These are phyloP conservation scores for Fusarium tanahbumbuense DNA, from an alignment of 2,329 filamentous ascomycete genomes.

Conservation along the genomic window DNA sequence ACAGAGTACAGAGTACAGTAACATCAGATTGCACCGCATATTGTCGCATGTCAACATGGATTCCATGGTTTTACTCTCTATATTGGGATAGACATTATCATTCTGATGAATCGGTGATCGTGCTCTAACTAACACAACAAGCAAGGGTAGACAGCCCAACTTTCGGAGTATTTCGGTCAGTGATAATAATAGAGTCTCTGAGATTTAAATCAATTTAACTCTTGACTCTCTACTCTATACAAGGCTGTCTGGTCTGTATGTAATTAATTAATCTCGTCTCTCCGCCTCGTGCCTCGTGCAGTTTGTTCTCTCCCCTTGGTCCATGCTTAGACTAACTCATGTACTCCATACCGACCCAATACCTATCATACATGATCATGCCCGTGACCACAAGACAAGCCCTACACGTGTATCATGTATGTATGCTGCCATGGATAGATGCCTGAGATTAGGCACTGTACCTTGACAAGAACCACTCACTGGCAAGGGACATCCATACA, in stretches of 20 bases:
- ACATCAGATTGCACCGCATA: conserved; percentile 3
- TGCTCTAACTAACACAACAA: neutral
- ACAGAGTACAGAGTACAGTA: neutral
- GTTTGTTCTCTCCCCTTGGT: conserved; percentile 16
- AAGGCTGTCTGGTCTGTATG: conserved; percentile 9
- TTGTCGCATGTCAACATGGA: conserved; percentile 17
- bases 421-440: conserved; percentile 7
- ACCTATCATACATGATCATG: conserved; percentile 7
- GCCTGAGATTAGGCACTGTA: conserved; percentile 2
- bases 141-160: conserved; percentile 32
- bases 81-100: conserved; percentile 6
- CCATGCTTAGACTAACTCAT: conserved; percentile 11
- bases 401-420: conserved; percentile 7
- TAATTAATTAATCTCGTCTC: conserved; percentile 18
- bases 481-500: conserved; percentile 1
- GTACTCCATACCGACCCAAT: conserved; percentile 9
- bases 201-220: neutral
- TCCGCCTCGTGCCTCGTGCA: conserved; percentile 11
- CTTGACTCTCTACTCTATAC: neutral
- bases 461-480: conserved; percentile 11
- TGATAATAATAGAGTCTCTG: neutral
- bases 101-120: conserved; percentile 33
- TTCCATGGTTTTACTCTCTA: conserved; percentile 1
- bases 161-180: conserved; percentile 38
- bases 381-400: conserved; percentile 10